A percentile compares a stretch with the other conserved stretches of the same genome.
These are phyloP conservation scores for Hamigera avellanea DNA, from an alignment of 495 filamentous ascomycete genomes.

Conservation along the genomic window DNA sequence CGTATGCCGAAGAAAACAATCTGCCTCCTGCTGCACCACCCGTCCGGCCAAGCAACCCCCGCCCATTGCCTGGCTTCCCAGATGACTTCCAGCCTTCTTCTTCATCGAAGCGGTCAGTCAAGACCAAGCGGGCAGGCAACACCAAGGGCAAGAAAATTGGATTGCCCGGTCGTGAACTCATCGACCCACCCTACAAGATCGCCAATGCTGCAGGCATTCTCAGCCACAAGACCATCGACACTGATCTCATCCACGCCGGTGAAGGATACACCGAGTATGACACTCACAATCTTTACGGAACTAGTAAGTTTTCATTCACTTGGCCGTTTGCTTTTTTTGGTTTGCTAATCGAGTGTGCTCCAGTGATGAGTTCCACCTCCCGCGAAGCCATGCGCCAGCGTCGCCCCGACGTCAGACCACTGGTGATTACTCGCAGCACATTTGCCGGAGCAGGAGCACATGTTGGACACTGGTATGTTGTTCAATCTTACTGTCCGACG, in stretches of 20 bases:
- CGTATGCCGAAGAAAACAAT: constrained; percentile 36
- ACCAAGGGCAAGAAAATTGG: constrained; percentile 30
- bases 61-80: constrained; percentile 60
- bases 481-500: neutral
- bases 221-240: constrained; percentile 63
- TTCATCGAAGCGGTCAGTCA: constrained; percentile 7
- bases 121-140: constrained; percentile 2
- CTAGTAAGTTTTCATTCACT: constrained; percentile 31
- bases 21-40: constrained; percentile 57
- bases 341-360: neutral
- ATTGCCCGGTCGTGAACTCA: constrained; percentile 51
- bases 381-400: constrained; percentile 57
- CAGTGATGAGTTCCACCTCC: constrained; percentile 65
- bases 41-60: constrained; percentile 46
- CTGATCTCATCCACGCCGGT: constrained; percentile 58
- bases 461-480: constrained; percentile 64
- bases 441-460: constrained; percentile 69
- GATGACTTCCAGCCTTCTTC: constrained; percentile 52
- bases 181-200: constrained; percentile 65
- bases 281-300: constrained; percentile 77
- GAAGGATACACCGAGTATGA: constrained; percentile 64
- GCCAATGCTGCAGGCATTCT: constrained; percentile 59
- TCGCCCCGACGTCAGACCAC: constrained; percentile 53
- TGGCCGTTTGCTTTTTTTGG: too few species aligned
- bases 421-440: constrained; percentile 77